phyloP scores from a whole-genome alignment of 192 early-diverging fungal species.

The Rhizoclosmatium globosum region DNA sequence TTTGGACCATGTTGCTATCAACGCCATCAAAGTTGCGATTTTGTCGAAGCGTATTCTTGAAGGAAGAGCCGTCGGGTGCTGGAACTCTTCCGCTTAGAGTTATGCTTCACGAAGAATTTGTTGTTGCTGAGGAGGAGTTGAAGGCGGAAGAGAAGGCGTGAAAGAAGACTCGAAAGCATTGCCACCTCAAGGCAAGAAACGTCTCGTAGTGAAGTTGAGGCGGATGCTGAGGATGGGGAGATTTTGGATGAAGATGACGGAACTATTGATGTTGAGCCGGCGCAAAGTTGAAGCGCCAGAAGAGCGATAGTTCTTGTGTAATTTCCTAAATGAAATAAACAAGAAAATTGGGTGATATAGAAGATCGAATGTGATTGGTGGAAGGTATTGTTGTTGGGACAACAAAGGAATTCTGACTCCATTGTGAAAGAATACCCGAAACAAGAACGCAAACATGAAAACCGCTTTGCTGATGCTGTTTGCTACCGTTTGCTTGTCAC shows the following conservation, averaged over 20 bases:
- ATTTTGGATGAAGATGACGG: constrained; percentile 15
- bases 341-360: too few species aligned
- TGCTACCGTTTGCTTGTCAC: neutral
- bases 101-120: neutral
- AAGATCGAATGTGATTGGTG: too few species aligned
- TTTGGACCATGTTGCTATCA: neutral
- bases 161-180: neutral
- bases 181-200: neutral
- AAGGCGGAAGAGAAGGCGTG: neutral
- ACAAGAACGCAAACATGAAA: neutral
- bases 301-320: constrained; percentile 20
- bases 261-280: neutral
- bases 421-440: too few species aligned
- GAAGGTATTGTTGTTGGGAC: too few species aligned
- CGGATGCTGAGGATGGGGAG: constrained; percentile 31
- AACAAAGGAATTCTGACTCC: too few species aligned
- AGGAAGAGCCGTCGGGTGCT: neutral
- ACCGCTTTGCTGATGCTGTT: neutral
- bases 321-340: neutral
- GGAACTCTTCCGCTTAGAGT: neutral
- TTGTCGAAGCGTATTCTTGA: constrained; percentile 4
- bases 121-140: neutral
- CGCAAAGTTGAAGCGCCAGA: neutral
- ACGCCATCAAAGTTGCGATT: constrained; percentile 1
- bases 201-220: constrained; percentile 3